phyloP scores from a whole-genome alignment of 2,329 filamentous ascomycete genomes.

The Tolypocladium ovalisporum region DNA sequence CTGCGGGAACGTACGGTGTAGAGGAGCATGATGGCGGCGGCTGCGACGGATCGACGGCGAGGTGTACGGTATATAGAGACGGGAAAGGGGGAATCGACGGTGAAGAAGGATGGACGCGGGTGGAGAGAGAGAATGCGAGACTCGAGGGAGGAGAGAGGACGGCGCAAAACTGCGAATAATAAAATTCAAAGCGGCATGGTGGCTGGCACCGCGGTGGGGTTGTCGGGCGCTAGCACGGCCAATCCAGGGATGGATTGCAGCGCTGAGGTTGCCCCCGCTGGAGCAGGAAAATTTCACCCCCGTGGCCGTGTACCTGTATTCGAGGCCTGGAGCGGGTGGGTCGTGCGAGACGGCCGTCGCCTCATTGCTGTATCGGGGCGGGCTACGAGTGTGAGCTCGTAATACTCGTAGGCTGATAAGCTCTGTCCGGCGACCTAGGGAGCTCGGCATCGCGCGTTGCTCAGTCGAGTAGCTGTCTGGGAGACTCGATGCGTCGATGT shows the following conservation, averaged over 20 bases:
- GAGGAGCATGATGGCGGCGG: constrained; percentile 58
- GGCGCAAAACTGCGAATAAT: background rate
- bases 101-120: constrained; percentile 5
- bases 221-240: background rate
- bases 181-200: background rate
- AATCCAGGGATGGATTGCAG: background rate
- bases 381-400: no score
- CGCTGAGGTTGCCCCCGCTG: background rate
- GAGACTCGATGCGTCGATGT: no score
- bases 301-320: no score
- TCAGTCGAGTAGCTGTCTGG: background rate
- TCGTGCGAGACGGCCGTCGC: no score
- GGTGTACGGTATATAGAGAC: constrained; percentile 7
- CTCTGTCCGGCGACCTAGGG: no score
- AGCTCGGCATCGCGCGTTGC: no score
- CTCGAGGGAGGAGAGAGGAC: background rate
- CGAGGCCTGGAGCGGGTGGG: no score
- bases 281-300: background rate
- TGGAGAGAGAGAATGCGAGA: background rate
- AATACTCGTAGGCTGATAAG: no score
- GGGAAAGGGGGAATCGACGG: constrained; percentile 6
- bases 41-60: background rate
- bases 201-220: background rate
- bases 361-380: background rate
- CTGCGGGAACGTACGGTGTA: constrained; percentile 44